Evolutionary conservation across 345 rosid species (phyloP).

Genomic region (Clarkia xantiana): DNA sequence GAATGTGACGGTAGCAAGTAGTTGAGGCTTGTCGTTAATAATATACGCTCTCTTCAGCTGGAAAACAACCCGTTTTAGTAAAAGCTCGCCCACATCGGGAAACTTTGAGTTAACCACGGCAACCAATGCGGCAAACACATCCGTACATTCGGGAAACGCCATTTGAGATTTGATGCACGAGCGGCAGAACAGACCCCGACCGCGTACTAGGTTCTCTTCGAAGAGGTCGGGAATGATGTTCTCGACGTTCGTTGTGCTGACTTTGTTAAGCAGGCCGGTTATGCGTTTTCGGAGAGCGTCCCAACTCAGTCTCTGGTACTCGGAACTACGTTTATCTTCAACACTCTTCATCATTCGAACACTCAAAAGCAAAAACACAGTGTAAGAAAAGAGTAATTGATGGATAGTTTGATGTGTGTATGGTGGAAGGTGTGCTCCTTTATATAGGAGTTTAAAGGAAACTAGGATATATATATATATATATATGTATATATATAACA

Average conservation of each 20-base stretch:
- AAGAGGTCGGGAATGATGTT: conserved; percentile 77
- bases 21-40: conserved; percentile 86
- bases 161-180: conserved; percentile 93
- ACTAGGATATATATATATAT: too few species aligned
- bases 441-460: too few species aligned
- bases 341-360: conserved; percentile 89
- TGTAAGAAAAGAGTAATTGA: too few species aligned
- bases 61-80: conserved; percentile 70
- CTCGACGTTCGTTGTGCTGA: conserved; percentile 71
- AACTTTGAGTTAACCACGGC: conserved; percentile 81
- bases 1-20: conserved; percentile 87
- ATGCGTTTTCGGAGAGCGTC: conserved; percentile 95
- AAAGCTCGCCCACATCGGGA: conserved; percentile 78
- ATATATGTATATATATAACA: too few species aligned
- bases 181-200: conserved; percentile 83
- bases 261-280: conserved; percentile 82
- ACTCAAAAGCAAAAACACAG: too few species aligned
- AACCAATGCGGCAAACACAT: conserved; percentile 75
- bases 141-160: conserved; percentile 89
- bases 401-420: too few species aligned
- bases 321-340: conserved; percentile 64
- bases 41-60: conserved; percentile 92
- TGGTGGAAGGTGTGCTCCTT: too few species aligned
- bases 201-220: conserved; percentile 76
- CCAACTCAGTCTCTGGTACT: conserved; percentile 86